Base-by-base conservation (phyloP, 108 stramenopile genomes). In the Cyclotella sp. region DNA sequence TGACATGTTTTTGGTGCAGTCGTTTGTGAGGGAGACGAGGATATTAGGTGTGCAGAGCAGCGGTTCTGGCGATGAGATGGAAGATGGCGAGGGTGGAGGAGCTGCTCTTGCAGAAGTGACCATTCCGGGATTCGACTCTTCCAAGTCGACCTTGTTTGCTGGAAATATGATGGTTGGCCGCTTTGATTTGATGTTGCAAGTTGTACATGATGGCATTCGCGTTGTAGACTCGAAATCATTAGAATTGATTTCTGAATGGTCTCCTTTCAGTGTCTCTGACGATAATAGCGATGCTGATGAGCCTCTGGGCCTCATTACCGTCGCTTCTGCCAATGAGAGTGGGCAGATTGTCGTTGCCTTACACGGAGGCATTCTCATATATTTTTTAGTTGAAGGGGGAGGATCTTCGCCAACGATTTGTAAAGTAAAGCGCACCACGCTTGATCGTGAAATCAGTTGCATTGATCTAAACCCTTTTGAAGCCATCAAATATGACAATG, bases 381-480 rank as follows among this genome's bases (percentile, higher is more conserved):
- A 92, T 46, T 80, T 97, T 13, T 59, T 85, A 12, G 82, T 96
- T 22, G 62, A 74, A 54, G 81, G 62, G 6, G 4, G 2, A 42
- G 68, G 45, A 24, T 55, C 61, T 44, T 49, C 53, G 40, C 65
- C 67, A 11, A 86, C 66, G 28, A 57, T 95, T 18, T 41, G 73
- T 40, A 57, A 54, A 22, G 55, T 80, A 7, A 63, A 70, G 34
- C 77, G 74, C 58, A 73, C 72, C 30, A 83, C 84, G 45, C 89
- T 99, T 78, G 89, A 94, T 47, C 86, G 93, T 12, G 99, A 99
- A 85, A 92, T 98, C 41, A 93, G 96, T 76, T 98, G 97, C 82
- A 63, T 99, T 51, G 84, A 95, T 75, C 70, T 99, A 41, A 76
- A 93, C 64, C 96, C 97, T 14, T 93, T 96, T 64, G 76, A 84